These are phyloP conservation scores for Colletotrichum coccodes DNA, from an alignment of 2,329 filamentous ascomycete species.

Conservation along the genomic window DNA sequence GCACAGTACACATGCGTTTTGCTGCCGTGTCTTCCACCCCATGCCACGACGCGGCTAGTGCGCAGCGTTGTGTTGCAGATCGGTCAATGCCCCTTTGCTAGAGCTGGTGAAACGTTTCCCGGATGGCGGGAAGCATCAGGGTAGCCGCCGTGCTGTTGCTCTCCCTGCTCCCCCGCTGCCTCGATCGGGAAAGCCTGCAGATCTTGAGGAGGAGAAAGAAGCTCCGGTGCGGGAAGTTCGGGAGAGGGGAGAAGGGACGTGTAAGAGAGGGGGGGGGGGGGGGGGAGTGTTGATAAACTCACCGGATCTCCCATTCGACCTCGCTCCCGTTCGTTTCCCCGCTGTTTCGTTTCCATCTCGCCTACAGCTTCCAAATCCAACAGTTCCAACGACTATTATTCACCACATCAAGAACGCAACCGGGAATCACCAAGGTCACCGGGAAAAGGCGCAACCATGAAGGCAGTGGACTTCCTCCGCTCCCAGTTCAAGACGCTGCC, in stretches of 20 bases:
- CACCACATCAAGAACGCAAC: background rate
- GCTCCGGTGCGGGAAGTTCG: background rate
- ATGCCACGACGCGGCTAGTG: background rate
- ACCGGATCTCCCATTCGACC: background rate
- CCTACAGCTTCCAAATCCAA: background rate
- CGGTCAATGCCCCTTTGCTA: background rate
- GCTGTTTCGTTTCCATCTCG: background rate
- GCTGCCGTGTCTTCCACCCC: background rate
- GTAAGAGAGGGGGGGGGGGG: background rate
- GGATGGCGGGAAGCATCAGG: conserved; percentile 16
- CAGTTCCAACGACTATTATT: background rate
- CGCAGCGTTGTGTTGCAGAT: background rate
- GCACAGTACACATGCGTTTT: background rate
- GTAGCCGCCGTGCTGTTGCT: background rate
- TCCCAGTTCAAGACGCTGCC: conserved; percentile 41
- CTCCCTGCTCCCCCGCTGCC: background rate
- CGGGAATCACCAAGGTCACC: background rate
- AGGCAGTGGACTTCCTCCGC: conserved; percentile 19
- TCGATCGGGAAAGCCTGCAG: conserved; percentile 14
- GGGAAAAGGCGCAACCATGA: conserved; percentile 5
- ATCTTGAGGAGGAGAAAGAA: background rate
- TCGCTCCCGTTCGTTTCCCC: background rate
- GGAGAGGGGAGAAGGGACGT: background rate
- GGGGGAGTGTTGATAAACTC: conserved; percentile 19
- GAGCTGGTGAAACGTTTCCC: conserved; percentile 17